phyloP scores from a whole-genome alignment of 164 flowering plant species.

The Vitis vinifera region DNA sequence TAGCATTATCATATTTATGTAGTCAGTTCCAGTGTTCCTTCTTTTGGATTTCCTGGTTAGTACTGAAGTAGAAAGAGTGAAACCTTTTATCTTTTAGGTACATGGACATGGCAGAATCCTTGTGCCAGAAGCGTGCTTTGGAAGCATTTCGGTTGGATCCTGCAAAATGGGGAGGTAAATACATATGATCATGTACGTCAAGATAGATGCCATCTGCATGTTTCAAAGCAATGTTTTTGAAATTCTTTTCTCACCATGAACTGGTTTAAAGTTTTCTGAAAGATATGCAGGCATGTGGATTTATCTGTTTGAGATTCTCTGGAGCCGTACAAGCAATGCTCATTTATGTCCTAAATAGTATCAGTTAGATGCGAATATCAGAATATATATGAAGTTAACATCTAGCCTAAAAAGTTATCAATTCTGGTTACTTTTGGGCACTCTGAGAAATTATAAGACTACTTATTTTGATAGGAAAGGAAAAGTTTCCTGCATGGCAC shows the following conservation, averaged over 20 bases:
- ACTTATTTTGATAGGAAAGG: neutral
- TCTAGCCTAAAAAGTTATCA: neutral
- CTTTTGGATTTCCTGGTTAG: neutral
- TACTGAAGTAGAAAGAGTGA: conserved; percentile 1
- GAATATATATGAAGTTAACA: neutral
- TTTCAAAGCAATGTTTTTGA: too few species aligned
- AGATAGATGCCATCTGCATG: too few species aligned
- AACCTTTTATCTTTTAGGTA: conserved; percentile 48
- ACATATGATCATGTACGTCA: neutral
- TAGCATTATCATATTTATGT: too few species aligned
- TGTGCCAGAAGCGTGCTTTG: conserved; percentile 97
- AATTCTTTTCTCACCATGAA: too few species aligned
- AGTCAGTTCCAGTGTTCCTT: too few species aligned
- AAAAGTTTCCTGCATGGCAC: neutral
- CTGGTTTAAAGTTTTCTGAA: neutral
- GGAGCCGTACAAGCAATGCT: too few species aligned
- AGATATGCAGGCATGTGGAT: too few species aligned
- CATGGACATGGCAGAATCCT: conserved; percentile 97
- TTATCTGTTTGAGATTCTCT: too few species aligned
- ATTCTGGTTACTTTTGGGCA: neutral
- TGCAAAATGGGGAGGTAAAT: conserved; percentile 97
- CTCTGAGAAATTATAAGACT: neutral
- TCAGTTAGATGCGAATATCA: neutral
- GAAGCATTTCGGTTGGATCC: conserved; percentile 96
- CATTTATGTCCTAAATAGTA: neutral